Evolutionary conservation across 768 basidiomycete genomes (phyloP).

Genomic region (Termitomyces sp.): DNA sequence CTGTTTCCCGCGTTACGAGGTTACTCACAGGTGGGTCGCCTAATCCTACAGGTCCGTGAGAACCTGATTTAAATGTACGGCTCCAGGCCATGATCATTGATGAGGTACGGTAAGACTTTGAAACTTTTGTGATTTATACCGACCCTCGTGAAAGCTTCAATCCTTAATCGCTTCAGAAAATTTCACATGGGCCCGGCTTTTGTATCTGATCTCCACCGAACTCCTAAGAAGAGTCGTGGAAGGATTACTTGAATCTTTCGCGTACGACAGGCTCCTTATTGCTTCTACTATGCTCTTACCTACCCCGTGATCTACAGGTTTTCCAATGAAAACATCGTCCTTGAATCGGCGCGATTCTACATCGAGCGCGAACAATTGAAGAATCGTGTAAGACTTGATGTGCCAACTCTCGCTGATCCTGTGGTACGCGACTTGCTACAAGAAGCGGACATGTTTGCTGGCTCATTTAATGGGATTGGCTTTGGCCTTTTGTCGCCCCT

Average conservation of each 20-base stretch:
- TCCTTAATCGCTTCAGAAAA: conserved; percentile 60
- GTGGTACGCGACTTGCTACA: conserved; percentile 71
- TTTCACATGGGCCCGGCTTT: conserved; percentile 64
- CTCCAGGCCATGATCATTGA: conserved; percentile 70
- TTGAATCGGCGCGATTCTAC: conserved; percentile 65
- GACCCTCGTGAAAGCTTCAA: conserved; percentile 47
- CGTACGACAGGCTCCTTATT: conserved; percentile 43
- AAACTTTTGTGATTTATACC: conserved; percentile 11
- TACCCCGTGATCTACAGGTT: conserved; percentile 33
- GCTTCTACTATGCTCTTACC: conserved; percentile 9
- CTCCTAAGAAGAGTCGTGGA: conserved; percentile 59
- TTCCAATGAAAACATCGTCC: conserved; percentile 67
- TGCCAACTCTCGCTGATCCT: conserved; percentile 74
- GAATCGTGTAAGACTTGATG: conserved; percentile 69
- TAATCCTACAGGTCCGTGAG: conserved; percentile 5
- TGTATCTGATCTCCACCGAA: conserved; percentile 55
- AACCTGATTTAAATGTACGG: conserved; percentile 12
- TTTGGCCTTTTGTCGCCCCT: conserved; percentile 79
- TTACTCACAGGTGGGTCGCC: conserved; percentile 60
- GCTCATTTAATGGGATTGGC: conserved; percentile 72
- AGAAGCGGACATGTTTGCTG: conserved; percentile 80
- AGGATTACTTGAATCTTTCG: conserved; percentile 60
- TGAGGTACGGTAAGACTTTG: conserved; percentile 47
- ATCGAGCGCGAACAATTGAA: conserved; percentile 78
- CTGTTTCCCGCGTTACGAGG: conserved; percentile 78